Conservation (phyloP, 306 rosid genomes). For the Cucumis sativus region DNA sequence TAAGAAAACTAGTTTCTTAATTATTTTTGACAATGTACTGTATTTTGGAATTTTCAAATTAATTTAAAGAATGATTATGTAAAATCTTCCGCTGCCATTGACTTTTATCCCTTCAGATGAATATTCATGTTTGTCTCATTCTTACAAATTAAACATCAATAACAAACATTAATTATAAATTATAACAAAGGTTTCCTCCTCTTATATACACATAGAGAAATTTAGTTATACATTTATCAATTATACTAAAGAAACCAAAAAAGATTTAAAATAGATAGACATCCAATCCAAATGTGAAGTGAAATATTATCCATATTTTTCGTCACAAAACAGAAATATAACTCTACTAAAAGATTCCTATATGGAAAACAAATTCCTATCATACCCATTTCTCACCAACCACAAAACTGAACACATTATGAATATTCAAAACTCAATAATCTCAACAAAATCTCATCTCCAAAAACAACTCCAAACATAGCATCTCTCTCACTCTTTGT, state of each 20-base stretch:
- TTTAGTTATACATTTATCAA: background rate
- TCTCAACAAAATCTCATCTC: background rate
- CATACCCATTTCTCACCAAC: background rate
- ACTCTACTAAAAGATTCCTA: conserved; percentile 6
- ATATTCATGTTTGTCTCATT: too few relatives aligned
- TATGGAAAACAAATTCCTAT: background rate
- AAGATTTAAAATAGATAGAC: too few relatives aligned
- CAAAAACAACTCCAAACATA: background rate
- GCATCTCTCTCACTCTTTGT: background rate
- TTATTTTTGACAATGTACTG: too few relatives aligned
- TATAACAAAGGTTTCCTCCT: too few relatives aligned
- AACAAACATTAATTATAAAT: too few relatives aligned
- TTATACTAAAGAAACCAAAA: background rate
- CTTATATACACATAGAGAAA: background rate
- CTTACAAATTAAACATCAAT: too few relatives aligned
- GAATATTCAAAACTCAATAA: background rate
- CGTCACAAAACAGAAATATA: background rate
- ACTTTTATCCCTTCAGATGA: too few relatives aligned
- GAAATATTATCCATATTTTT: background rate
- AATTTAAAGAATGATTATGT: too few relatives aligned
- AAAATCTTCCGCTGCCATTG: too few relatives aligned
- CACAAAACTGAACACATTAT: background rate
- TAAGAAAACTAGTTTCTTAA: too few relatives aligned
- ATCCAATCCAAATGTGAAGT: background rate
- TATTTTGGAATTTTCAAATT: too few relatives aligned